Percentiles rank a stretch among this genome's conserved stretches.
phyloP scores from a whole-genome alignment of 345 rosid genomes.

The Euphorbia peplus region DNA sequence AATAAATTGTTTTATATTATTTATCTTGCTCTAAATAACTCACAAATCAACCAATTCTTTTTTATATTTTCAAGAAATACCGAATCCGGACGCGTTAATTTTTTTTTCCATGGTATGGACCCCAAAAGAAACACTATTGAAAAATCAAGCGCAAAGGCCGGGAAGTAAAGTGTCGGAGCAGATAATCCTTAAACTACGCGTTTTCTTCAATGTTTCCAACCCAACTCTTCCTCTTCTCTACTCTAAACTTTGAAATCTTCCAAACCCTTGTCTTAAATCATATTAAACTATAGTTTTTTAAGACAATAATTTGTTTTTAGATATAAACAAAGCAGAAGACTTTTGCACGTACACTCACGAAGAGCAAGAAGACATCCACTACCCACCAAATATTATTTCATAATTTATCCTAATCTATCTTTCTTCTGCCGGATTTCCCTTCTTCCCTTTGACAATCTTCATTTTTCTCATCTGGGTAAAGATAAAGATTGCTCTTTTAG shows the following conservation, averaged over 20 bases:
- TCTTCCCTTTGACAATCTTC: slow-evolving; percentile 10
- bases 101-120: too few species aligned
- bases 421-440: not conserved
- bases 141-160: slow-evolving; percentile 4
- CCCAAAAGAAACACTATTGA: not conserved
- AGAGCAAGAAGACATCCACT: not conserved
- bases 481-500: not conserved
- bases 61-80: too few species aligned
- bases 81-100: too few species aligned
- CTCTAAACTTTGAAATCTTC: not conserved
- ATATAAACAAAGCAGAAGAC: slow-evolving; percentile 4
- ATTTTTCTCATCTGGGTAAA: slow-evolving; percentile 20
- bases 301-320: not conserved
- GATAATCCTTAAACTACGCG: not conserved
- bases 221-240: not conserved
- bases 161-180: not conserved
- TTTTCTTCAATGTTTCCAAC: not conserved
- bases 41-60: too few species aligned
- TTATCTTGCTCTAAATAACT: too few species aligned
- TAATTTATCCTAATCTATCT: not conserved
- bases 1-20: too few species aligned
- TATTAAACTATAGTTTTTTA: not conserved
- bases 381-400: not conserved
- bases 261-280: not conserved
- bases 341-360: slow-evolving; percentile 1